Evolutionary conservation across 2,329 filamentous ascomycete species (phyloP).

Genomic region (Aureobasidium sp.): DNA sequence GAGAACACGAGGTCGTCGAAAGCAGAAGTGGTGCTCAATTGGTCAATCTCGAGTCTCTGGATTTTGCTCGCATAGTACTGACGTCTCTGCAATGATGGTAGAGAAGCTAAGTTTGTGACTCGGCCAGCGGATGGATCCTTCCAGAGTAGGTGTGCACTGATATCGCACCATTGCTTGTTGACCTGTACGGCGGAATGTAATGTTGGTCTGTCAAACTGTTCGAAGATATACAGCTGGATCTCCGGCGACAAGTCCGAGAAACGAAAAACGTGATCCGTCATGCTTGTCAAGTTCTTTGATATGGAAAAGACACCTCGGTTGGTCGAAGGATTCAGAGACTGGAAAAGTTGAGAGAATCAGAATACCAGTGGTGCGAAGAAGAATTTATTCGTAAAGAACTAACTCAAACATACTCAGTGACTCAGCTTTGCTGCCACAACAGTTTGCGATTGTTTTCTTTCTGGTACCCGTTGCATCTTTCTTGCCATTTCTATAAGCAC

Average conservation of each 20-base stretch:
- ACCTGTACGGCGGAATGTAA: neutral
- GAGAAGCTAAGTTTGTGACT: neutral
- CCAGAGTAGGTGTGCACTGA: neutral
- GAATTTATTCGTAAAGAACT: neutral
- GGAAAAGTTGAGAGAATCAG: neutral
- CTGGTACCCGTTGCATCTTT: neutral
- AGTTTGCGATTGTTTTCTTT: neutral
- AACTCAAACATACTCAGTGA: neutral
- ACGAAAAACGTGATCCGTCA: neutral
- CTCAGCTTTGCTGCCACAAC: neutral
- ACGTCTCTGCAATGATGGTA: neutral
- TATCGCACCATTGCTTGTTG: neutral
- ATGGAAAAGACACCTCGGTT: neutral
- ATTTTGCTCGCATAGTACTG: neutral
- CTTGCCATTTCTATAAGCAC: neutral
- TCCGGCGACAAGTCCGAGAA: neutral
- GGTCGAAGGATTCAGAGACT: neutral
- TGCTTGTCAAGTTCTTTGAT: neutral
- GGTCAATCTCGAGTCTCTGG: neutral
- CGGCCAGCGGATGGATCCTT: neutral
- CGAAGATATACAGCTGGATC: neutral
- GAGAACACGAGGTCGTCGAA: neutral
- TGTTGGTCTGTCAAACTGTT: neutral
- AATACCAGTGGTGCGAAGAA: neutral
- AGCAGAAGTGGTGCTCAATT: neutral